A percentile compares a stretch with the other conserved stretches of the same genome.
These are phyloP conservation scores for Salvia sclarea DNA, from an alignment of 305 asterid species.

Conservation along the genomic window DNA sequence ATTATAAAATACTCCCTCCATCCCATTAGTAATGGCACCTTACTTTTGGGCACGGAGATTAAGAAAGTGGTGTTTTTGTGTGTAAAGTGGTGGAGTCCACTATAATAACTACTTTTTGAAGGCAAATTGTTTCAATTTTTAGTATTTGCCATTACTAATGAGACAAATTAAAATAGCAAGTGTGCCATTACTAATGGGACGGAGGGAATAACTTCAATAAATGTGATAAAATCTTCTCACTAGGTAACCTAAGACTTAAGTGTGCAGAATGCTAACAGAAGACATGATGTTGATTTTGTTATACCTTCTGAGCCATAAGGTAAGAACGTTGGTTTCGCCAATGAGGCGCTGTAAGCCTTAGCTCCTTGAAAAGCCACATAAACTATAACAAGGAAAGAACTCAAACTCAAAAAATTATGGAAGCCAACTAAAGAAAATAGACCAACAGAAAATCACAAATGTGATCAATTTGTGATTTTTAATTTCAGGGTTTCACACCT, in stretches of 20 bases:
- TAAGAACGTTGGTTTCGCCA: conserved; percentile 87
- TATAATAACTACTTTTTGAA: too few species aligned
- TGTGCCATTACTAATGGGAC: too few species aligned
- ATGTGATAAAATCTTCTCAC: not conserved
- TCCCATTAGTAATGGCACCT: too few species aligned
- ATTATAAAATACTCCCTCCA: too few species aligned
- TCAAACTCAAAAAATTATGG: conserved; percentile 9
- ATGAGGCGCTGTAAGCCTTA: conserved; percentile 72
- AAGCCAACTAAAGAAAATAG: conserved; percentile 20
- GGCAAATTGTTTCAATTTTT: too few species aligned
- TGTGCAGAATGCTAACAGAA: not conserved
- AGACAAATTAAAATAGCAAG: too few species aligned
- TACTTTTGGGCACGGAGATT: too few species aligned
- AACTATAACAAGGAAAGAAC: conserved; percentile 50
- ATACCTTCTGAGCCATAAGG: conserved; percentile 86
- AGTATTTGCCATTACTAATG: too few species aligned
- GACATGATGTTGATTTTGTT: conserved; percentile 5
- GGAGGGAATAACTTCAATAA: not conserved
- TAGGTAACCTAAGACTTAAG: not conserved
- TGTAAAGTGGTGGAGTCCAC: too few species aligned
- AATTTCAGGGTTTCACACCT: conserved; percentile 40
- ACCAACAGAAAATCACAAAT: conserved; percentile 5
- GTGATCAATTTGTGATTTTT: not conserved
- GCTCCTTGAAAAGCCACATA: conserved; percentile 83
- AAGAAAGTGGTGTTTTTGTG: too few species aligned